Base-by-base conservation (phyloP, 2,329 filamentous ascomycete species). In the Neocatenulostroma microsporum region DNA sequence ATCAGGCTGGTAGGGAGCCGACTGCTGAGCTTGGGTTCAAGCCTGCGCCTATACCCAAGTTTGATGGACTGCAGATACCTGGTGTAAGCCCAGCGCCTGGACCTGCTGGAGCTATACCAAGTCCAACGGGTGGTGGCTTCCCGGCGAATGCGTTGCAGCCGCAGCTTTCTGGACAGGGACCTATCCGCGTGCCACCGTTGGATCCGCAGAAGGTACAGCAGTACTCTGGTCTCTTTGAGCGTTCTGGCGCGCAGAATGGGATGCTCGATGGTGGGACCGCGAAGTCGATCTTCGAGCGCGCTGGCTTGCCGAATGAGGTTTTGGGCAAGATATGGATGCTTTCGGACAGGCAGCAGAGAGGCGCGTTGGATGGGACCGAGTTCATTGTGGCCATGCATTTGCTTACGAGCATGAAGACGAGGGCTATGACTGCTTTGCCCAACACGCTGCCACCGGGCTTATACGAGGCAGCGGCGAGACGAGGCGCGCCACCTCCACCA, bases 321-420 rank as follows among this genome's bases (percentile, higher is more conserved):
- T 72, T 98, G 21, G 88, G 88, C n/a, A 80, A 83, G 49, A 95
- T 98, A 66, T 98, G 91, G 91, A 87, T 84, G 52, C 73, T 98
- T 43, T 83, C 88, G 15, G 91, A 98, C 59, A 91, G 86, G 0
- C 88, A 95, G 62, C 87, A 94, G 63, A 79, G 88, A 36, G 91
- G 91, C 34, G 79, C 82, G 21, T 72, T 98, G 23, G 83, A 88
- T 40, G 73, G 80, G 51, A 89, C 87, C 11, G 91, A 96, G 54
- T 98, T 98, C 59, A 84, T 94, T 56, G 93, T 98, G 55, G 91
- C 91, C 30, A 98, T 98, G 91, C 91, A 98, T 61, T 70, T 98
- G 42, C 72, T 98, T 44, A 89, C 86, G 11, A 94, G 87, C 10
- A 86, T 85, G 65, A 94, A 94, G 69, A 82, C 80, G 10, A 84